phyloP scores from a whole-genome alignment of 2,329 filamentous ascomycete genomes.

The Cytospora schulzeri region DNA sequence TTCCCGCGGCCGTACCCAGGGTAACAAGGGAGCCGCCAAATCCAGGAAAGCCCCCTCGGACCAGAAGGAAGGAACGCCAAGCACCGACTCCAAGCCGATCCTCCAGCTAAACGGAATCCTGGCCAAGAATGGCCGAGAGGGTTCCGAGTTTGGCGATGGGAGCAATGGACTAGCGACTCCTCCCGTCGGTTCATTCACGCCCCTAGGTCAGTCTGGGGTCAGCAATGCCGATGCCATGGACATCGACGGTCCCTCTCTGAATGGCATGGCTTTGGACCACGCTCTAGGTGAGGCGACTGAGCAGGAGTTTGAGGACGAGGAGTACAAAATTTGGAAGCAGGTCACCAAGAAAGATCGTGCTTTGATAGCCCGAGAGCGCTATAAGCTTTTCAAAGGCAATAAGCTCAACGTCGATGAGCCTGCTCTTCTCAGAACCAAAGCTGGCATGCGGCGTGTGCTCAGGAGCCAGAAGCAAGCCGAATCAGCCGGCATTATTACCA shows the following conservation, averaged over 20 bases:
- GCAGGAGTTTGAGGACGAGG: conserved; percentile 84
- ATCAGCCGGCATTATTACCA: conserved; percentile 45
- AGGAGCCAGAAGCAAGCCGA: conserved; percentile 75
- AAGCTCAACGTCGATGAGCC: conserved; percentile 86
- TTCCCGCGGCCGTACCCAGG: conserved; percentile 86
- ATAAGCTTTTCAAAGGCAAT: conserved; percentile 82
- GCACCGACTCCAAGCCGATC: conserved; percentile 71
- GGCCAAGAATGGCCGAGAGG: conserved; percentile 61
- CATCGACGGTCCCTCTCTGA: conserved; percentile 74
- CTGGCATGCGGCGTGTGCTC: conserved; percentile 86
- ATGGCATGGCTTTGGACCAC: conserved; percentile 64
- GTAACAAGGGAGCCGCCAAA: conserved; percentile 76
- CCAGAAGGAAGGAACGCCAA: conserved; percentile 78
- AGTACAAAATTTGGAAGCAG: conserved; percentile 98
- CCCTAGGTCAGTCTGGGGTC: conserved; percentile 22
- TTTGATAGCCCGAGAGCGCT: conserved; percentile 79
- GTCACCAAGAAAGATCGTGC: conserved; percentile 96
- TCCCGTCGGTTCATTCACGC: conserved; percentile 53
- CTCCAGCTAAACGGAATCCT: conserved; percentile 67
- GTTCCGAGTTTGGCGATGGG: conserved; percentile 78
- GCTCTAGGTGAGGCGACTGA: conserved; percentile 68
- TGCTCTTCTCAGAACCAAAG: conserved; percentile 80
- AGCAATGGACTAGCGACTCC: conserved; percentile 88
- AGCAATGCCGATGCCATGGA: conserved; percentile 88
- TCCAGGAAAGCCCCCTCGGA: conserved; percentile 74